Conservation (phyloP, 192 early-diverging fungal species). For the Umbelopsis ramanniana region DNA sequence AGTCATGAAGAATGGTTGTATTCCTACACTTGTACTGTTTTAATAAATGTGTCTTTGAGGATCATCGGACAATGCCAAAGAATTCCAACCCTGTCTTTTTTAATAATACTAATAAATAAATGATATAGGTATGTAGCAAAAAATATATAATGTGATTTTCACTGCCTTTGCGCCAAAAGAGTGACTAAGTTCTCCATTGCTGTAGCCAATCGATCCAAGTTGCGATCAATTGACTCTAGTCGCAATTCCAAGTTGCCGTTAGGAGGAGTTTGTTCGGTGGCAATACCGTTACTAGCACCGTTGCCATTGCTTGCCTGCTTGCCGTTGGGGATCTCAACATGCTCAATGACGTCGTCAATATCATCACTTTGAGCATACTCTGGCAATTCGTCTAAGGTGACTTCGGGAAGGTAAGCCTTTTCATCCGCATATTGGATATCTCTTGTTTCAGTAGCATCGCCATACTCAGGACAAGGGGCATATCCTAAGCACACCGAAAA, state of each 20-base stretch:
- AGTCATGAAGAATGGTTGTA: constrained; percentile 66
- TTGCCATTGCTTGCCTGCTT: constrained; percentile 28
- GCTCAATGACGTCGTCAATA: constrained; percentile 31
- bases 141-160: no score
- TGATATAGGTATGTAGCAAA: no score
- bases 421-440: constrained; percentile 45
- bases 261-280: constrained; percentile 13
- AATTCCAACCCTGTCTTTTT: no score
- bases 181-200: constrained; percentile 40
- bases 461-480: constrained; percentile 47
- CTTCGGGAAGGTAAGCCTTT: constrained; percentile 30
- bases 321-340: constrained; percentile 4
- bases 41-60: constrained; percentile 17
- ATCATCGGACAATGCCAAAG: no score
- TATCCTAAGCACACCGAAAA: constrained; percentile 39
- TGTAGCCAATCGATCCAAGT: constrained; percentile 46
- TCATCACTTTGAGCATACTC: constrained; percentile 32
- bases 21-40: constrained; percentile 63
- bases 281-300: constrained; percentile 26
- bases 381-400: constrained; percentile 1
- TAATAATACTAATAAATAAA: no score
- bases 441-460: constrained; percentile 28
- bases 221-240: constrained; percentile 44
- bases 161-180: constrained; percentile 30
- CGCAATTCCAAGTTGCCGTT: constrained; percentile 32